Conservation (phyloP, 1,139 yeast species). For the Scheffersomyces lignicola region DNA sequence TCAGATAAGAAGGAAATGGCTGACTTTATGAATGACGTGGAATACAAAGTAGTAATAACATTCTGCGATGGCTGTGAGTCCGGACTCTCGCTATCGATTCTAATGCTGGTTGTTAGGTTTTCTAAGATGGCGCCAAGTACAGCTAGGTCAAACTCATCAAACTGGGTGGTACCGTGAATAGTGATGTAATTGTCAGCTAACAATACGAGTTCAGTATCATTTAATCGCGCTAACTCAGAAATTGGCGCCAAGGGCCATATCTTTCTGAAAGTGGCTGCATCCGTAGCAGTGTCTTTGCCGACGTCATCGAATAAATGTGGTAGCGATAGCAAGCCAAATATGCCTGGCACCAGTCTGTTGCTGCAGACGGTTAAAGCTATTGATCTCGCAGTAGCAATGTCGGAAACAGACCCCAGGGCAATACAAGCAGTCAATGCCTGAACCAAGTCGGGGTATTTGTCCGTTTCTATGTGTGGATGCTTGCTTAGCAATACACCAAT, state of each 20-base stretch:
- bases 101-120: slow-evolving; percentile 12
- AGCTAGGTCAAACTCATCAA: slow-evolving; percentile 19
- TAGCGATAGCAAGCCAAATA: not conserved
- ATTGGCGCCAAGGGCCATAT: not conserved
- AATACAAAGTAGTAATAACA: slow-evolving; percentile 16
- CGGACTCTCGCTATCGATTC: not conserved
- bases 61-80: not conserved
- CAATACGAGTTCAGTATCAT: slow-evolving; percentile 10
- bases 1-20: slow-evolving; percentile 20
- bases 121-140: slow-evolving; percentile 24
- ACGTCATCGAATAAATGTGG: not conserved
- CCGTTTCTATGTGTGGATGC: not conserved
- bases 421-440: not conserved
- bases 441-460: not conserved
- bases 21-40: slow-evolving; percentile 23
- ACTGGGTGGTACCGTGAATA: slow-evolving; percentile 19
- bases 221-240: slow-evolving; percentile 5
- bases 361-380: not conserved
- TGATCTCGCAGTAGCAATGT: not conserved
- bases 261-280: not conserved
- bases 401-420: no score
- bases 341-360: not conserved
- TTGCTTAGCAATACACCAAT: not conserved
- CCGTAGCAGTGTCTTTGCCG: not conserved
- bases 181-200: slow-evolving; percentile 21